Conservation (phyloP, 768 basidiomycete species). For the Rhodotorula sphaerocarpa region DNA sequence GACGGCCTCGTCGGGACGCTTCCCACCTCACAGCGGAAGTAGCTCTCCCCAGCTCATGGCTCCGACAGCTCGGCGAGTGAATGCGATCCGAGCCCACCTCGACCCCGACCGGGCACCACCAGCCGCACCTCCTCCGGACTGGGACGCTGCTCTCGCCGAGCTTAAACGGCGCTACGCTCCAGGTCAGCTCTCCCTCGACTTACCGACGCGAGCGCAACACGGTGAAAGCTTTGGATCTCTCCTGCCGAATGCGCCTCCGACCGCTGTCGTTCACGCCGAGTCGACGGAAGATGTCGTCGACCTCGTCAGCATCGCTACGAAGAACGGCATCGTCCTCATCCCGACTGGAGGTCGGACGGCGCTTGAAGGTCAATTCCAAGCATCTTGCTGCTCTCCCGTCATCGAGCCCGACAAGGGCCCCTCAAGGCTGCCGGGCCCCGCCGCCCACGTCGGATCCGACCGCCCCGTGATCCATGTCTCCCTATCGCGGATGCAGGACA, state of each 20-base stretch:
- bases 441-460: not conserved
- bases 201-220: not conserved
- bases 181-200: conserved; percentile 25
- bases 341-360: conserved; percentile 77
- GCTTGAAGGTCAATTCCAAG: conserved; percentile 68
- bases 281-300: conserved; percentile 72
- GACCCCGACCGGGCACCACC: not conserved
- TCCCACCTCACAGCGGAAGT: too few relatives aligned
- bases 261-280: conserved; percentile 44
- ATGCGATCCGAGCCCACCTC: conserved; percentile 3
- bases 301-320: conserved; percentile 63
- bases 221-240: conserved; percentile 15
- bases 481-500: conserved; percentile 63
- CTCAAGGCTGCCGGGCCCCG: not conserved
- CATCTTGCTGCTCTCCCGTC: conserved; percentile 24
- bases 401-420: conserved; percentile 8
- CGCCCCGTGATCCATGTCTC: conserved; percentile 59
- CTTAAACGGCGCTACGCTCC: conserved; percentile 11
- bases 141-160: not conserved
- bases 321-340: conserved; percentile 62
- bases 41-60: too few relatives aligned
- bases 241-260: conserved; percentile 2
- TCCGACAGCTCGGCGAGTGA: not conserved
- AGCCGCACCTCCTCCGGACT: not conserved
- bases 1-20: too few relatives aligned